A percentile compares a stretch with the other conserved stretches of the same genome.
Evolutionary conservation across 306 rosid genomes (phyloP).

Genomic region (Dryas drummondii): DNA sequence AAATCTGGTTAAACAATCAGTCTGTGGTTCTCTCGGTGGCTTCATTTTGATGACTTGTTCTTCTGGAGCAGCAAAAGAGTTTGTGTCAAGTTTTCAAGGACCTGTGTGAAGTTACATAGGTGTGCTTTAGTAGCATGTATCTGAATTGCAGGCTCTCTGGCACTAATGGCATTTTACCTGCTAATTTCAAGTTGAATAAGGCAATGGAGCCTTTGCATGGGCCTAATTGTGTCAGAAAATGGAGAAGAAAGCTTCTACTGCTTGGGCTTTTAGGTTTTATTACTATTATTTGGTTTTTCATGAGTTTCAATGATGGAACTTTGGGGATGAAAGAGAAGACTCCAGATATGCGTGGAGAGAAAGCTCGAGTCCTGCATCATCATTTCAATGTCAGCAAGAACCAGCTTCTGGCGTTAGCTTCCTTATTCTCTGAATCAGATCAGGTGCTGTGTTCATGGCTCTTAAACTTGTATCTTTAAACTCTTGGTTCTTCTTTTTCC

Average conservation of each 20-base stretch:
- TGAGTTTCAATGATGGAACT: constrained; percentile 34
- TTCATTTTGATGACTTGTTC: constrained; percentile 42
- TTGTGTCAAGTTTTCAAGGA: constrained; percentile 33
- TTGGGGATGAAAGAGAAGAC: constrained; percentile 41
- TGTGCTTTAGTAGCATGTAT: constrained; percentile 61
- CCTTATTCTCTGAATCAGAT: constrained; percentile 68
- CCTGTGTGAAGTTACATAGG: constrained; percentile 31
- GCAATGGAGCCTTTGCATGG: constrained; percentile 52
- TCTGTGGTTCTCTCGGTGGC: constrained; percentile 29
- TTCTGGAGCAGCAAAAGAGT: constrained; percentile 31
- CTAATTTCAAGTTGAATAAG: constrained; percentile 51
- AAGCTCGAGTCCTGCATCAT: constrained; percentile 52
- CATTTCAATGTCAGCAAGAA: constrained; percentile 67
- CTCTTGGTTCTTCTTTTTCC: constrained; percentile 4
- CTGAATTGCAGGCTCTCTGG: constrained; percentile 58
- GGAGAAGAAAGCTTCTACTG: constrained; percentile 47
- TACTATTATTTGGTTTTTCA: constrained; percentile 42
- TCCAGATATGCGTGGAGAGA: constrained; percentile 42
- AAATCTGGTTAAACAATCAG: constrained; percentile 22
- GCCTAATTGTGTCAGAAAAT: constrained; percentile 45
- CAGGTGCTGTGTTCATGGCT: constrained; percentile 52
- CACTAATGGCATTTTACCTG: constrained; percentile 57
- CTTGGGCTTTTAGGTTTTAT: constrained; percentile 49
- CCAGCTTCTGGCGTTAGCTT: constrained; percentile 58
- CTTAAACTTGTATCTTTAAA: constrained; percentile 14